Conservation (phyloP, 768 basidiomycete genomes). For the Pisolithus albus region DNA sequence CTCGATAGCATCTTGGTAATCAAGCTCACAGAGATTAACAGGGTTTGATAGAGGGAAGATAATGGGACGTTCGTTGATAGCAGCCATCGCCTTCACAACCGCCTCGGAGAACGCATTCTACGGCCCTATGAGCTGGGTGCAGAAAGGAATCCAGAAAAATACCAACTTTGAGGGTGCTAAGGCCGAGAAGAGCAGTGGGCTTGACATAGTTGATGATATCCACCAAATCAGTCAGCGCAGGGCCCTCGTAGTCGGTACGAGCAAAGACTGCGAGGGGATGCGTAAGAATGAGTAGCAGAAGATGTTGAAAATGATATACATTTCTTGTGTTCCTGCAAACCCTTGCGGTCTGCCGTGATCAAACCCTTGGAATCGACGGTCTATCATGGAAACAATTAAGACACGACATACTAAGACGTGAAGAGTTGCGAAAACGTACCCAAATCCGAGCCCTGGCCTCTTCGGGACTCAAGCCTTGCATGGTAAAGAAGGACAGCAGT, state of each 20-base stretch:
- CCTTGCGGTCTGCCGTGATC: slow-evolving; percentile 61
- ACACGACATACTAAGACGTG: not conserved
- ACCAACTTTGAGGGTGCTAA: slow-evolving; percentile 49
- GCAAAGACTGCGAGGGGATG: slow-evolving; percentile 47
- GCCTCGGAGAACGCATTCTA: slow-evolving; percentile 56
- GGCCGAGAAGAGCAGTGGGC: slow-evolving; percentile 71
- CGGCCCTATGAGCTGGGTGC: not conserved
- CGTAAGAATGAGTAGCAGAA: not conserved
- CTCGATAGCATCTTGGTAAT: slow-evolving; percentile 52
- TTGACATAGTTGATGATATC: slow-evolving; percentile 68
- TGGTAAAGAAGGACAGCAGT: slow-evolving; percentile 40
- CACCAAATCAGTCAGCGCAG: slow-evolving; percentile 50
- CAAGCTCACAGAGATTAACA: slow-evolving; percentile 51
- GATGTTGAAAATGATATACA: slow-evolving; percentile 32
- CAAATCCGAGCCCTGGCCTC: slow-evolving; percentile 65
- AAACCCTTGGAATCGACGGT: slow-evolving; percentile 75
- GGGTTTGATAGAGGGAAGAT: slow-evolving; percentile 81
- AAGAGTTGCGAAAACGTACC: slow-evolving; percentile 31
- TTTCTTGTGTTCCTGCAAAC: slow-evolving; percentile 68
- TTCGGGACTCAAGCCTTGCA: slow-evolving; percentile 53
- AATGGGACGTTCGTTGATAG: slow-evolving; percentile 63
- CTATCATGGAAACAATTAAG: slow-evolving; percentile 26
- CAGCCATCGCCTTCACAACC: slow-evolving; percentile 57
- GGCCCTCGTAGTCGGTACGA: slow-evolving; percentile 60
- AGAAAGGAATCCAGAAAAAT: not conserved